Base-by-base conservation (phyloP, 306 rosid species). In the Inga laurina region DNA sequence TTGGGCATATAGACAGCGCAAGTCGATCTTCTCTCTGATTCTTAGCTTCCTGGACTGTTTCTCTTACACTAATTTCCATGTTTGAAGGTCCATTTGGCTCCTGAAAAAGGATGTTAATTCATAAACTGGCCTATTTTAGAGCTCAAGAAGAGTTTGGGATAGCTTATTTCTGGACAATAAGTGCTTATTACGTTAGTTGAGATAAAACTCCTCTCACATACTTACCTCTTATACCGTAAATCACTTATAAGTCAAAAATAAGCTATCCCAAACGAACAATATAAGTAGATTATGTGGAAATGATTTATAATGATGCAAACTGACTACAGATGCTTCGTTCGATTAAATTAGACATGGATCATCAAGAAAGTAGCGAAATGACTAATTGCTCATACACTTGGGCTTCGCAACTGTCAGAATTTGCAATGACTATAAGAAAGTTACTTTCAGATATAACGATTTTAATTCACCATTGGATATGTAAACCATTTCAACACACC, bases 21-120 rank as follows among this genome's bases (percentile, higher is more conserved):
- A 72, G 84, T 78, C 81, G 89, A 82, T 78, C 86, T 90, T 87
- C 87, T 52, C 70, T 85, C 83, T 48, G 93, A 54, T 85, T 74
- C 73, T 82, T 84, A 79, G 86, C 81, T 83, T 66, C 77, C 75
- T 87, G 91, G 49, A 65, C 74, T 11, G 81, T 75, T 76, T 72
- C 85, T 72, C 74, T 84, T 80, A 79, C 85, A 75, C 68, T 41
- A 74, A 62, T 82, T 90, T 83, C 90, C 79, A 67, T 79, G 22
- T 79, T 83, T 84, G 82, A 83, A 75, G 68, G 77, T 82, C 80
- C 86, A 79, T n/a, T 75, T 87, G 82, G 85, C 78, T 90, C 93
- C 96, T 91, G 87, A 82, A 76, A 75, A 13, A 75, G 44, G 51
- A 41, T 69, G 62, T 75, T 11, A 62, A 77, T 5, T 32, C 77